phyloP scores from a whole-genome alignment of 2,329 filamentous ascomycete genomes.

The Fusarium poae region DNA sequence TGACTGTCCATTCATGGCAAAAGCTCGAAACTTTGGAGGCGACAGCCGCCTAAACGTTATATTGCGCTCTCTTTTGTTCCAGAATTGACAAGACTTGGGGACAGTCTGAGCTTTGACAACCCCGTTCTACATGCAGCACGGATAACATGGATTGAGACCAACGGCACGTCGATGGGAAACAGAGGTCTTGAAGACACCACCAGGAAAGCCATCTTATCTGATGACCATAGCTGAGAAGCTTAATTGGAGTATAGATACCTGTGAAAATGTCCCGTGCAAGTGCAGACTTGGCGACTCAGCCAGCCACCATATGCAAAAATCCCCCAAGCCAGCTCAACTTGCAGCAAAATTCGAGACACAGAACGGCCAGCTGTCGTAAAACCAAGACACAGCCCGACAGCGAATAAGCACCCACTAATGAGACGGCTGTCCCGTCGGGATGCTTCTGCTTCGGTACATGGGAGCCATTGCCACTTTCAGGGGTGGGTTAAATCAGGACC shows the following conservation, averaged over 20 bases:
- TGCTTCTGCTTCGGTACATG: conserved; percentile 15
- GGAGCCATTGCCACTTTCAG: conserved; percentile 41
- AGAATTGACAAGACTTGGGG: conserved; percentile 14
- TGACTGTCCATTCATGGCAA: conserved; percentile 26
- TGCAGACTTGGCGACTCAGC: conserved; percentile 30
- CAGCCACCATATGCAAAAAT: conserved; percentile 25
- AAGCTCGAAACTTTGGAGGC: conserved; percentile 7
- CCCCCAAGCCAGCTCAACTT: conserved; percentile 10
- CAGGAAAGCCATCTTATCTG: conserved; percentile 26
- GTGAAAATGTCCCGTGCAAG: conserved; percentile 15
- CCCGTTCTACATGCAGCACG: neutral
- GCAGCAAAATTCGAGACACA: conserved; percentile 15
- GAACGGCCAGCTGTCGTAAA: conserved; percentile 22
- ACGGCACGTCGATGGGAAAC: neutral
- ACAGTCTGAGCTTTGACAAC: conserved; percentile 27
- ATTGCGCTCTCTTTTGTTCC: conserved; percentile 8
- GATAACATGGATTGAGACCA: conserved; percentile 10
- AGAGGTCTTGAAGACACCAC: conserved; percentile 4
- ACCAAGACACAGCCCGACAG: conserved; percentile 13
- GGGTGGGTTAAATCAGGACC: conserved; percentile 33
- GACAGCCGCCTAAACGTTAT: conserved; percentile 24
- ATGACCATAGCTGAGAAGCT: conserved; percentile 18
- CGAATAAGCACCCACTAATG: conserved; percentile 14
- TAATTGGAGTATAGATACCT: conserved; percentile 11
- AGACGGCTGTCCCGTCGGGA: conserved; percentile 35